Evolutionary conservation across 2,329 filamentous ascomycete species (phyloP), one percentile per base, ranked within the genome.

Genomic region (Lasiodiplodia sp.): DNA sequence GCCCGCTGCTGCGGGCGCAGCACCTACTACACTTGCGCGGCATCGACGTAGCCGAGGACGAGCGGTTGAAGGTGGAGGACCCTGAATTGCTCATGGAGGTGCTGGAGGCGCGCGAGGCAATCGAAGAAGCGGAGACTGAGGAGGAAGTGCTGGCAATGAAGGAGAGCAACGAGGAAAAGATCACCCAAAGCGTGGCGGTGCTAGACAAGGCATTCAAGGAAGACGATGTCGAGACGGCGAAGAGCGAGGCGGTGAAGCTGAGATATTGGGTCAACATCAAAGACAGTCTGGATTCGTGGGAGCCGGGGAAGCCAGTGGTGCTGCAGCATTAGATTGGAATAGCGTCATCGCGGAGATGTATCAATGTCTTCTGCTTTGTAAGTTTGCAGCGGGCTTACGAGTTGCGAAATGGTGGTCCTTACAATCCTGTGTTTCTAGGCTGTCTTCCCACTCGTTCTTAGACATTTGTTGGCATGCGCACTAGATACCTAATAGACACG

Each of bases 181-280:
- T 97, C 63, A 75, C 75, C 21, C 83, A 81, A 71, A 91, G 90
- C 74, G 90, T 94, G 76, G 80, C 79, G 62, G 78, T 80, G 1
- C 75, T 98, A 28, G 91, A 87, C 57, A 74, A 78, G 67, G 88
- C 89, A 0, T 95, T 98, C 76, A 84, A 82, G 70, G 74, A 78
- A 10, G 91, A 91, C 60, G 88, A 95, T 76, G 77, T 92, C 49
- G 85, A 89, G 51, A 80, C 71, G 10, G 95, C 94, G 18, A 89
- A 87, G 80, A 80, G 77, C 70, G 93, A 96, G 85, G 89, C 90
- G 56, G 89, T 97, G 1, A 85, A 87, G 78, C 80, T 97, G 82
- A 85, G 93, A 78, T 98, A 97, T 83, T 97, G 95, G 95, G 86
- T 91, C 68, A 97, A 94, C 80, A 90, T 98, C 70, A 86, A 89